Conservation (phyloP, 345 rosid genomes). For the Luvunga scandens region DNA sequence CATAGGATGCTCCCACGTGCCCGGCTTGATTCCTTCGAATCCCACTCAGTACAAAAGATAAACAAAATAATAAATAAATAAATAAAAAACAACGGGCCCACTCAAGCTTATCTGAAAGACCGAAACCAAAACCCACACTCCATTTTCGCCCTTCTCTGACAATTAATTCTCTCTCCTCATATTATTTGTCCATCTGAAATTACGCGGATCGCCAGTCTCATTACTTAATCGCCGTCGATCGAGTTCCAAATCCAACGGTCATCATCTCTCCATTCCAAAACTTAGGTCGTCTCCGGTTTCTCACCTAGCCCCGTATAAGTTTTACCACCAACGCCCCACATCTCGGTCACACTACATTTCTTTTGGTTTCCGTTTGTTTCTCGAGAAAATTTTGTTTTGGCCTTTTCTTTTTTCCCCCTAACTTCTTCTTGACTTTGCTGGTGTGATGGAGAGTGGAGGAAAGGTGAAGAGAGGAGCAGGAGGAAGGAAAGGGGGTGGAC, state of each 20-base stretch:
- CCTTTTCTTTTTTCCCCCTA: too few relatives aligned
- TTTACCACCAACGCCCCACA: background rate
- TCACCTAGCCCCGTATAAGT: constrained; percentile 12
- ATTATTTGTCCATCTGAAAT: background rate
- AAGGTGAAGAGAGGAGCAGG: constrained; percentile 65
- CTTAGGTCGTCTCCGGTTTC: background rate
- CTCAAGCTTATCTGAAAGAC: background rate
- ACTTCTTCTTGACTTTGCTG: background rate
- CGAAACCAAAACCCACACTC: background rate
- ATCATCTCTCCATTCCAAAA: background rate
- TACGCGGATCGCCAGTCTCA: constrained; percentile 21
- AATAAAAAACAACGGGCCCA: background rate
- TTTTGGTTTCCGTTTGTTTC: constrained; percentile 4
- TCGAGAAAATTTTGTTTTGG: background rate
- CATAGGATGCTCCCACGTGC: background rate
- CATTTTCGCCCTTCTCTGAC: background rate
- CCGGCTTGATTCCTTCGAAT: background rate
- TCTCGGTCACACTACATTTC: background rate
- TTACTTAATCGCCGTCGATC: background rate
- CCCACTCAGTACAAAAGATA: background rate
- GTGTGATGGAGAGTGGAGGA: constrained; percentile 50
- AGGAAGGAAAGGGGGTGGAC: constrained; percentile 73
- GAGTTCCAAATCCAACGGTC: constrained; percentile 14
- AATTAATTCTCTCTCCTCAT: background rate
- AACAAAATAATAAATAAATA: background rate